These are phyloP conservation scores for Hapsidospora chrysogenum DNA, from an alignment of 495 filamentous ascomycete genomes.

Conservation along the genomic window DNA sequence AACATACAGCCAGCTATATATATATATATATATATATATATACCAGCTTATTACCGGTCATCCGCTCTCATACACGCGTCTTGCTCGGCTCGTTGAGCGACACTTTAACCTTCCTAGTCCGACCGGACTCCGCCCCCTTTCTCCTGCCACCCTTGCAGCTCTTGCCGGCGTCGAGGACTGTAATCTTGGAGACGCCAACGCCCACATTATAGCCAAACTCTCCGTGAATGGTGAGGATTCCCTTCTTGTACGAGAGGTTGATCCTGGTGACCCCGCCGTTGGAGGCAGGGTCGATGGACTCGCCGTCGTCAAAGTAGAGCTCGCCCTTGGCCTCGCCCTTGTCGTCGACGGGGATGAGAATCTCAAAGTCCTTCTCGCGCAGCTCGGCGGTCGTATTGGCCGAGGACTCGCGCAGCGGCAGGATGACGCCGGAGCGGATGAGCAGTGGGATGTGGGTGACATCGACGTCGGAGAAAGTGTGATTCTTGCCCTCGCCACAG, in stretches of 20 bases:
- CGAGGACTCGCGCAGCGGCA: constrained; percentile 43
- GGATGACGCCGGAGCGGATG: constrained; percentile 51
- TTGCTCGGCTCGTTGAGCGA: constrained; percentile 3
- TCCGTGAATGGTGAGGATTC: constrained; percentile 33
- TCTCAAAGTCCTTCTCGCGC: constrained; percentile 47
- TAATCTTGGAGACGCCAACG: constrained; percentile 38
- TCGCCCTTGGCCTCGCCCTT: constrained; percentile 20
- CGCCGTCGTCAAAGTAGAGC: constrained; percentile 47
- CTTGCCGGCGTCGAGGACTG: constrained; percentile 29
- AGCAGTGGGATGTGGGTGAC: constrained; percentile 58
- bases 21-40: background rate
- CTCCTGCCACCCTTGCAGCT: background rate
- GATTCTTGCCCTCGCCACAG: constrained; percentile 32
- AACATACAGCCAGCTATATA: background rate
- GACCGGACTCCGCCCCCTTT: constrained; percentile 1
- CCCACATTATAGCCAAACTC: constrained; percentile 30
- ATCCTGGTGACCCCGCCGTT: constrained; percentile 23
- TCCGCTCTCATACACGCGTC: background rate
- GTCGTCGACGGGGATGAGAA: constrained; percentile 46
- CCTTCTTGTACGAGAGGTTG: constrained; percentile 33
- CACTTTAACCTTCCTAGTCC: constrained; percentile 1
- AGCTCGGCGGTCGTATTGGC: constrained; percentile 57
- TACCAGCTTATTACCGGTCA: background rate
- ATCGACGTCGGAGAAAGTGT: constrained; percentile 35
- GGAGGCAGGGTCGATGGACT: constrained; percentile 30